Conservation (phyloP, 768 basidiomycete species). For the Leccinum fibrillosum region DNA sequence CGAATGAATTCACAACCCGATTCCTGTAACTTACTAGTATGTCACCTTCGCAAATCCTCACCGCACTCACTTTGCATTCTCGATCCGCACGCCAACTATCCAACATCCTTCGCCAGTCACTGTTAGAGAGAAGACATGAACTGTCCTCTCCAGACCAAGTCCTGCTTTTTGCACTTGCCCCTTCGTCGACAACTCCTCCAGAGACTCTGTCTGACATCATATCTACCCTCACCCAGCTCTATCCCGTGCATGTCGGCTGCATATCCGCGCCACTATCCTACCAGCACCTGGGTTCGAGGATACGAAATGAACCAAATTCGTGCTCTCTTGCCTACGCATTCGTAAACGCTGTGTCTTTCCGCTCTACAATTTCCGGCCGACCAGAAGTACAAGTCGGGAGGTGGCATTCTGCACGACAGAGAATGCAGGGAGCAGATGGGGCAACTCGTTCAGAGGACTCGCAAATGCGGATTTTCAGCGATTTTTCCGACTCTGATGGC, state of each 20-base stretch:
- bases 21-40: neutral
- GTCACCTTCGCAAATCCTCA: conserved; percentile 12
- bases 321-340: conserved; percentile 61
- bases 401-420: conserved; percentile 57
- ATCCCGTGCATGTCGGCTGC: conserved; percentile 52
- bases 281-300: conserved; percentile 3
- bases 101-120: conserved; percentile 5
- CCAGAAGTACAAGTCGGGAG: conserved; percentile 64
- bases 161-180: conserved; percentile 27
- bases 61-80: conserved; percentile 14
- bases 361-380: conserved; percentile 60
- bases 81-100: conserved; percentile 20
- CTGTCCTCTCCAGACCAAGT: neutral
- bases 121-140: neutral
- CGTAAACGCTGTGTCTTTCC: conserved; percentile 45
- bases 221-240: conserved; percentile 38
- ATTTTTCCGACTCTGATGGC: conserved; percentile 2
- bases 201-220: conserved; percentile 37
- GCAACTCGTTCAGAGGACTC: neutral
- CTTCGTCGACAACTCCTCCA: conserved; percentile 21
- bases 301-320: conserved; percentile 31
- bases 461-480: conserved; percentile 1
- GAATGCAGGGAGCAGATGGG: neutral
- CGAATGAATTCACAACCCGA: neutral
- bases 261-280: conserved; percentile 51